phyloP scores from a whole-genome alignment of 1,284 basidiomycete species.

The Cutaneotrichosporon mucoides region DNA sequence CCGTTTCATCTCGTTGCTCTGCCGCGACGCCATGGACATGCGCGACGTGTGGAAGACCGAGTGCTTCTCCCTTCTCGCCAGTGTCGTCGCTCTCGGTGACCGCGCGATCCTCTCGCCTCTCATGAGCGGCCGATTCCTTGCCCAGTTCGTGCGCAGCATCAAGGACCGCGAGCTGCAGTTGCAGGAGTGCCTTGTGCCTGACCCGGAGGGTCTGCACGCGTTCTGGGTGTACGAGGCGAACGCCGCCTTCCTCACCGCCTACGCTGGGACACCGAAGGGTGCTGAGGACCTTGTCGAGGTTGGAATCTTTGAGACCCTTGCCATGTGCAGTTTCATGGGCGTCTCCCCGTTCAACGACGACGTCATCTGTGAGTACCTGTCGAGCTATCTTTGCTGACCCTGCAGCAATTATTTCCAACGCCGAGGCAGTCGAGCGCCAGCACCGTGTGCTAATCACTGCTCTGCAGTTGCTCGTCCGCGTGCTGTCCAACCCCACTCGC shows the following conservation, averaged over 20 bases:
- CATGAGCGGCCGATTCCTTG: constrained; percentile 70
- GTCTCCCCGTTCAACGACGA: constrained; percentile 73
- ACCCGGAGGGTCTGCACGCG: constrained; percentile 85
- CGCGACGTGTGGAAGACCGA: constrained; percentile 93
- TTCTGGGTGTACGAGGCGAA: constrained; percentile 95
- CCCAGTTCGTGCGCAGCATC: constrained; percentile 75
- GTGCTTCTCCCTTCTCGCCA: constrained; percentile 57
- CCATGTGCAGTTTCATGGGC: constrained; percentile 82
- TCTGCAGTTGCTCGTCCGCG: constrained; percentile 35
- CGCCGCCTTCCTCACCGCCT: constrained; percentile 78
- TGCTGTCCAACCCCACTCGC: constrained; percentile 24
- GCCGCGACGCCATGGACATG: constrained; percentile 88
- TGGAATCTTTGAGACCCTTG: constrained; percentile 70
- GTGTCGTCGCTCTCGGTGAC: constrained; percentile 59
- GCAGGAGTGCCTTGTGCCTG: constrained; percentile 75
- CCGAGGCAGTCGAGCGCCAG: constrained; percentile 32
- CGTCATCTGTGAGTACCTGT: constrained; percentile 65
- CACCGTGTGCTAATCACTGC: constrained; percentile 37
- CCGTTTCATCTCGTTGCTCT: constrained; percentile 69
- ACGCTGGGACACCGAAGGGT: constrained; percentile 74
- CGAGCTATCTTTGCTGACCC: background rate
- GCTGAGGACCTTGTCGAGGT: constrained; percentile 81
- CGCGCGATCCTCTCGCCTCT: constrained; percentile 58
- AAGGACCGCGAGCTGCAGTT: constrained; percentile 79
- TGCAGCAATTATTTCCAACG: constrained; percentile 17